phyloP scores from a whole-genome alignment of 805 yeast species.

The Metschnikowia hibisci region DNA sequence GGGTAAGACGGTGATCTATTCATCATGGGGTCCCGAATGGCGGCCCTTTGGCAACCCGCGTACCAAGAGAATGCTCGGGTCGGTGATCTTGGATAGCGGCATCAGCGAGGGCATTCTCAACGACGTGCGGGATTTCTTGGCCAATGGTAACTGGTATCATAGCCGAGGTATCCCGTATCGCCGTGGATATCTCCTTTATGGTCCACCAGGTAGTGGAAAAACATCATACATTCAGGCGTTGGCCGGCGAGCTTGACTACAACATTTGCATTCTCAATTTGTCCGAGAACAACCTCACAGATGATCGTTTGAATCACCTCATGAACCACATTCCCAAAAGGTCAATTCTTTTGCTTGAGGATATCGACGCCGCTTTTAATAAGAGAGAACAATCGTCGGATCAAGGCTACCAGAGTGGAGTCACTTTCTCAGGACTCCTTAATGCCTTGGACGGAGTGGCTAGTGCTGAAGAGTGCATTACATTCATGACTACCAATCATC shows the following conservation, averaged over 20 bases:
- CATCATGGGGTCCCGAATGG: conserved; percentile 99
- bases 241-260: conserved; percentile 94
- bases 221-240: conserved; percentile 94
- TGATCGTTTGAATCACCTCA: conserved; percentile 87
- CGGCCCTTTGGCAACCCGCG: conserved; percentile 96
- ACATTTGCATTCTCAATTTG: conserved; percentile 86
- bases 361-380: conserved; percentile 91
- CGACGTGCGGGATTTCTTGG: conserved; percentile 79
- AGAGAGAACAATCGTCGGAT: conserved; percentile 71
- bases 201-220: conserved; percentile 98
- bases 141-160: conserved; percentile 85
- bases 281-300: conserved; percentile 91
- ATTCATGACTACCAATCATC: conserved; percentile 98
- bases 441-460: conserved; percentile 96
- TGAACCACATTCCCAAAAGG: conserved; percentile 94
- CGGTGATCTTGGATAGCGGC: conserved; percentile 80
- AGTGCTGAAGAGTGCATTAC: conserved; percentile 95
- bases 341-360: conserved; percentile 85
- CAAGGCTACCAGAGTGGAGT: conserved; percentile 83
- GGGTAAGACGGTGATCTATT: conserved; percentile 90
- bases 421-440: conserved; percentile 89
- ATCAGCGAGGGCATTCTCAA: conserved; percentile 59
- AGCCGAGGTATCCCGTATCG: conserved; percentile 97
- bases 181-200: conserved; percentile 88
- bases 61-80: conserved; percentile 74